These are phyloP conservation scores for Penstemon davidsonii DNA, from an alignment of 257 asterid genomes.

Conservation along the genomic window DNA sequence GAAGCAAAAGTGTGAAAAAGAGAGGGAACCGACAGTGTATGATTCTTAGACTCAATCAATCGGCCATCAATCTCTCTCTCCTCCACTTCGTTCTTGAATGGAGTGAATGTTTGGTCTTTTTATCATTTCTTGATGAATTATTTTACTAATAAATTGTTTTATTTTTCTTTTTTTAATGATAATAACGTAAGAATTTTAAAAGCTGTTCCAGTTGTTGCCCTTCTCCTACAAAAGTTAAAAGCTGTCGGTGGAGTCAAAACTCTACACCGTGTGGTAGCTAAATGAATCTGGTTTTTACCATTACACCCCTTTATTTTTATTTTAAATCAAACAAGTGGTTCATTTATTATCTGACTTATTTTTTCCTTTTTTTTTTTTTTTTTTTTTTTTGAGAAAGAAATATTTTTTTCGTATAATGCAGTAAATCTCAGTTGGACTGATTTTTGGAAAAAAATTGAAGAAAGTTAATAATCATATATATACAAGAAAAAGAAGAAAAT, in stretches of 20 bases:
- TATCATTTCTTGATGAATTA: conserved; percentile 30
- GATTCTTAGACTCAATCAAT: conserved; percentile 35
- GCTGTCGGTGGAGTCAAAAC: conserved; percentile 33
- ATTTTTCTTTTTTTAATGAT: not conserved
- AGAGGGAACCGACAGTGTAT: conserved; percentile 26
- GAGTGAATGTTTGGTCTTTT: conserved; percentile 25
- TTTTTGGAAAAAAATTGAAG: too few species aligned
- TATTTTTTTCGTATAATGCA: too few species aligned
- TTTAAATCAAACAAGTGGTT: too few species aligned
- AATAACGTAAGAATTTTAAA: conserved; percentile 8
- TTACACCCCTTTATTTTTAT: too few species aligned
- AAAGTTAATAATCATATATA: too few species aligned
- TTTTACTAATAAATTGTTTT: conserved; percentile 17
- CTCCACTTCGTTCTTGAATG: conserved; percentile 5
- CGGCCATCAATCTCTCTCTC: conserved; percentile 29
- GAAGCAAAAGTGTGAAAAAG: conserved; percentile 11
- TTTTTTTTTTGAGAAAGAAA: too few species aligned
- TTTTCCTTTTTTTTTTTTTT: too few species aligned
- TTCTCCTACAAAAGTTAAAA: not conserved
- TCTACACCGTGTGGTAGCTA: too few species aligned
- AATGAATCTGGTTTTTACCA: too few species aligned
- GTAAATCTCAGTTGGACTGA: too few species aligned
- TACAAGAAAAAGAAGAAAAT: too few species aligned
- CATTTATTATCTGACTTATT: too few species aligned
- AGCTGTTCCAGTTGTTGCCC: conserved; percentile 31